Percentiles rank a stretch among this genome's conserved stretches.
These are phyloP conservation scores for Neckera pumila DNA, from an alignment of 225 moss, liverwort and hornwort genomes.

Conservation along the genomic window DNA sequence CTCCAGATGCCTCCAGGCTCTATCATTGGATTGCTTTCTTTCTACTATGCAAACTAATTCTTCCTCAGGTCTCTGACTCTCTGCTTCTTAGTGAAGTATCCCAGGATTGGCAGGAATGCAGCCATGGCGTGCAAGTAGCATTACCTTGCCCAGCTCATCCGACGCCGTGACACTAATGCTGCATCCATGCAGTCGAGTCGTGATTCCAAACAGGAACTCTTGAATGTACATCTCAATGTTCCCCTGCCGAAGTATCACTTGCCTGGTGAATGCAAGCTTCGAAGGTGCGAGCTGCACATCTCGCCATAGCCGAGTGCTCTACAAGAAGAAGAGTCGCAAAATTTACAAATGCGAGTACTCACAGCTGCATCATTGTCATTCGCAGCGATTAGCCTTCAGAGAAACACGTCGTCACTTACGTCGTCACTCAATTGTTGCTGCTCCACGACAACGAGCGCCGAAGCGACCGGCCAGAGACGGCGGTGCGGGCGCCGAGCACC, in stretches of 20 bases:
- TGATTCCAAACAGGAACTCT: background rate
- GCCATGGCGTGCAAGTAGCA: background rate
- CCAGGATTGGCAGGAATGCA: background rate
- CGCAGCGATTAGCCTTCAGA: slow-evolving; percentile 6
- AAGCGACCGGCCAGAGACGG: background rate
- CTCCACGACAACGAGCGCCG: slow-evolving; percentile 10
- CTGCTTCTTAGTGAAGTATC: background rate
- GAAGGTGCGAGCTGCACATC: background rate
- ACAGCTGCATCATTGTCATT: background rate
- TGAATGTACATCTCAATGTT: background rate
- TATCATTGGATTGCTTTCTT: slow-evolving; percentile 1
- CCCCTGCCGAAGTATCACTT: background rate
- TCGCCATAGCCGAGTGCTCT: background rate
- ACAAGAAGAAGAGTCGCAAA: background rate
- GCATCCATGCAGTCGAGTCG: background rate
- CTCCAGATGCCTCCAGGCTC: slow-evolving; percentile 16
- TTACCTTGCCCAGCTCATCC: too few relatives aligned
- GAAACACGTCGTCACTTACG: background rate
- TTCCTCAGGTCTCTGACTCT: background rate
- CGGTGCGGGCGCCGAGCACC: slow-evolving; percentile 14
- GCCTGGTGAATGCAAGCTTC: background rate
- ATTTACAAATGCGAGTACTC: background rate
- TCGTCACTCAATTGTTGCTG: slow-evolving; percentile 2
- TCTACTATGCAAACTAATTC: background rate
- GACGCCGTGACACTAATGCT: background rate